These are phyloP conservation scores for Lactifluus rugatus DNA, from an alignment of 768 basidiomycete species.

Conservation along the genomic window DNA sequence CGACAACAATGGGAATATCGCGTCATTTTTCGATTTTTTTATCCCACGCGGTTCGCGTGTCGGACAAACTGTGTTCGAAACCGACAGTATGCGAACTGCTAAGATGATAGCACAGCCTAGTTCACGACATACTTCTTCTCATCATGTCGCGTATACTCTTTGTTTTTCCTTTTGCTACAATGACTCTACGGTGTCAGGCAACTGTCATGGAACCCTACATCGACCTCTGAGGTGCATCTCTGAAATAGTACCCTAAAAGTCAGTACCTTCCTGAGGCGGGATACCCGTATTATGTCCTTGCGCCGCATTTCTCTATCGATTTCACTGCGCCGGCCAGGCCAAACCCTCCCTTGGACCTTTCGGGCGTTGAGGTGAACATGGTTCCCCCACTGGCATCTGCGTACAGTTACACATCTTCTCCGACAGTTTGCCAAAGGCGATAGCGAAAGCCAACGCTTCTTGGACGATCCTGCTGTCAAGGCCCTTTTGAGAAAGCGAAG, in stretches of 20 bases:
- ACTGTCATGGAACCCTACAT: constrained; percentile 32
- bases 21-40: too few relatives aligned
- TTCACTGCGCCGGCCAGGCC: constrained; percentile 41
- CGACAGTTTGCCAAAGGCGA: constrained; percentile 45
- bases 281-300: constrained; percentile 29
- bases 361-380: constrained; percentile 38
- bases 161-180: constrained; percentile 61
- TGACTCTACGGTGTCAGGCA: constrained; percentile 39
- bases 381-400: neutral
- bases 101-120: too few relatives aligned
- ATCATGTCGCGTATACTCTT: constrained; percentile 41
- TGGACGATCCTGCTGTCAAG: constrained; percentile 43
- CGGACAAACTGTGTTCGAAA: too few relatives aligned
- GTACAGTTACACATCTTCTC: neutral
- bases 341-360: constrained; percentile 59
- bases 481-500: constrained; percentile 47
- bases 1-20: too few relatives aligned
- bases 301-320: constrained; percentile 33
- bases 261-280: constrained; percentile 64
- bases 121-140: too few relatives aligned
- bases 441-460: constrained; percentile 41
- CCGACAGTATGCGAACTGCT: too few relatives aligned
- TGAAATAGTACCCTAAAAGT: constrained; percentile 34
- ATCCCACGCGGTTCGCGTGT: too few relatives aligned
- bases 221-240: neutral